Conservation (phyloP, 2,329 filamentous ascomycete species). For the Bipolaris cookei region DNA sequence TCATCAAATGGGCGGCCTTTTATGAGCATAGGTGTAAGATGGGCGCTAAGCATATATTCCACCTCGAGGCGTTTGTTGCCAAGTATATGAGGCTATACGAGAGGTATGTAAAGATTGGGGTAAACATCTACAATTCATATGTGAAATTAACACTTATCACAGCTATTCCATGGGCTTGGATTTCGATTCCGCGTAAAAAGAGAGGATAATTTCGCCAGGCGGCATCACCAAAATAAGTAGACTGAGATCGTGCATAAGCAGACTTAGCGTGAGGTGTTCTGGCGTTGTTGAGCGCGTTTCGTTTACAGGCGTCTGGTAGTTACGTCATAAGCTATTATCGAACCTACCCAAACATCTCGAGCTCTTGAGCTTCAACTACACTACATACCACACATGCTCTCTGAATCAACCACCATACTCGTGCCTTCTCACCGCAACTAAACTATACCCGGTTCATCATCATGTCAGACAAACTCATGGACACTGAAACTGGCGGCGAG, state of each 20-base stretch:
- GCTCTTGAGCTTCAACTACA: constrained; percentile 11
- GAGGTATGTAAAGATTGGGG: constrained; percentile 64
- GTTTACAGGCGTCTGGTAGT: constrained; percentile 11
- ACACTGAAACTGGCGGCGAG: constrained; percentile 66
- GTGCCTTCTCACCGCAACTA: not conserved
- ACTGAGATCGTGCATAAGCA: not conserved
- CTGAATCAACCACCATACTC: not conserved
- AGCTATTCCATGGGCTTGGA: constrained; percentile 73
- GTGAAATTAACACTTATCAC: constrained; percentile 10
- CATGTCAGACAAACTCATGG: constrained; percentile 64
- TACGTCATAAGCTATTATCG: constrained; percentile 16
- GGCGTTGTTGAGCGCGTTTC: constrained; percentile 14
- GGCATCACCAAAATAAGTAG: not conserved
- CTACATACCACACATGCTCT: not conserved
- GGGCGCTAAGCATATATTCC: constrained; percentile 95
- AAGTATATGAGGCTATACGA: constrained; percentile 98
- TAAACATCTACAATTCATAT: not conserved
- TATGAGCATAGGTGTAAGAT: constrained; percentile 95
- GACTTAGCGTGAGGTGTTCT: constrained; percentile 6
- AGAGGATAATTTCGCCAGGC: not conserved
- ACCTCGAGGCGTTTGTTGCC: constrained; percentile 95
- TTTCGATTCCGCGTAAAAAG: constrained; percentile 48
- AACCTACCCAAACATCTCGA: constrained; percentile 14
- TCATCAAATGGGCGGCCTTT: constrained; percentile 95
- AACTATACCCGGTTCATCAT: not conserved